A percentile compares a stretch with the other conserved stretches of the same genome.
Conservation (phyloP, 106 monocot species). For the Dactylorhiza incarnata region DNA sequence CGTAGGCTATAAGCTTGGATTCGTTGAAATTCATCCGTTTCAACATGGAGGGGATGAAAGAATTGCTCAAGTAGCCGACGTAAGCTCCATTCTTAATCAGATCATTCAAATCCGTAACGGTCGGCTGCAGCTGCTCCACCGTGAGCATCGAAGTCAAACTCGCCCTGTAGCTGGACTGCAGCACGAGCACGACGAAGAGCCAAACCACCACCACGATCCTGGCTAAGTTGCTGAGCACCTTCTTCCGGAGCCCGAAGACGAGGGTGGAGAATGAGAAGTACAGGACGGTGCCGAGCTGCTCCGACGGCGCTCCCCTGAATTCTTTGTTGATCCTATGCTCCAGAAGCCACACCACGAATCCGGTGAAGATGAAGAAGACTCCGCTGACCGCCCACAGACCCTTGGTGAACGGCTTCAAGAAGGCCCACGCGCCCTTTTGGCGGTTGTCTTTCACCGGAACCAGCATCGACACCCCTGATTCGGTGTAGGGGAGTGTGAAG, state of each 20-base stretch:
- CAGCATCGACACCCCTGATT: slow-evolving; percentile 47
- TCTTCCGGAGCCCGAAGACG: slow-evolving; percentile 41
- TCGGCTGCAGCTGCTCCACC: slow-evolving; percentile 52
- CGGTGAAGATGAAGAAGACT: slow-evolving; percentile 32
- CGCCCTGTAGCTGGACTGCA: slow-evolving; percentile 73
- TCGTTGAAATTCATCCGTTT: slow-evolving; percentile 26
- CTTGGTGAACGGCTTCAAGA: slow-evolving; percentile 31
- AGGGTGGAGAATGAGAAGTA: slow-evolving; percentile 23
- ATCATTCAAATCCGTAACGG: slow-evolving; percentile 34
- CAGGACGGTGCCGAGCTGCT: slow-evolving; percentile 16
- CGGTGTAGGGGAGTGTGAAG: slow-evolving; percentile 43
- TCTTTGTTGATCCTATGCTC: slow-evolving; percentile 20
- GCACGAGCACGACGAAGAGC: slow-evolving; percentile 71
- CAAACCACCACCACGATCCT: slow-evolving; percentile 62
- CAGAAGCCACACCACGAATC: slow-evolving; percentile 18
- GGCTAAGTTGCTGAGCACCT: slow-evolving; percentile 42
- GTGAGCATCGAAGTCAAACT: slow-evolving; percentile 76
- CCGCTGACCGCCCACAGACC: slow-evolving; percentile 34
- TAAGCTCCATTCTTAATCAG: slow-evolving; percentile 27
- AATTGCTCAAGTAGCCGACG: slow-evolving; percentile 58
- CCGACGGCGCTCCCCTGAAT: slow-evolving; percentile 7
- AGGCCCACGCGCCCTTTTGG: slow-evolving; percentile 27
- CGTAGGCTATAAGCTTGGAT: slow-evolving; percentile 27
- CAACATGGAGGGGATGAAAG: slow-evolving; percentile 50
- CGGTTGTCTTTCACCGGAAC: slow-evolving; percentile 33